A percentile compares a stretch with the other conserved stretches of the same genome.
These are phyloP conservation scores for Hemileccinum rubropunctum DNA, from an alignment of 768 basidiomycete species.

Conservation along the genomic window DNA sequence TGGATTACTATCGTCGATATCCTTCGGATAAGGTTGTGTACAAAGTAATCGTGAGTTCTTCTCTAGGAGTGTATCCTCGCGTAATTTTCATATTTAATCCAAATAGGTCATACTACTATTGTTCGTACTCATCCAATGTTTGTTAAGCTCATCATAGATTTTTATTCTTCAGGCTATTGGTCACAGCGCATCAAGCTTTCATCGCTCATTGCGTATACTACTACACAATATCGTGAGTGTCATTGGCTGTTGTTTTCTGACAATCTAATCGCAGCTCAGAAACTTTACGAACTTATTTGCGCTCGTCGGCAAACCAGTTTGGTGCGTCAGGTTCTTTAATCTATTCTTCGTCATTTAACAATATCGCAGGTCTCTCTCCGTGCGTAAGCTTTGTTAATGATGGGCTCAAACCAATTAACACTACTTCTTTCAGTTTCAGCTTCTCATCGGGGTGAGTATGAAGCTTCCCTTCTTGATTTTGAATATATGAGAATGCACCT, in stretches of 20 bases:
- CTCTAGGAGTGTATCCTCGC: neutral
- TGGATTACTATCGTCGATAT: conserved; percentile 54
- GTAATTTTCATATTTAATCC: neutral
- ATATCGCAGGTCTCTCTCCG: conserved; percentile 46
- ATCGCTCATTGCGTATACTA: conserved; percentile 52
- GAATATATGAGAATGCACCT: conserved; percentile 2
- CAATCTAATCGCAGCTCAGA: conserved; percentile 25
- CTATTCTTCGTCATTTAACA: conserved; percentile 7
- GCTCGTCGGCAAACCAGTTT: conserved; percentile 40
- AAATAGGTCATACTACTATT: conserved; percentile 33
- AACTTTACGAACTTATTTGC: conserved; percentile 39
- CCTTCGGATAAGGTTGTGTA: conserved; percentile 50
- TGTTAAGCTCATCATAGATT: neutral
- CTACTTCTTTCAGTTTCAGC: conserved; percentile 38
- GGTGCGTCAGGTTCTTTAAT: conserved; percentile 33
- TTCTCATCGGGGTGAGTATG: conserved; percentile 35
- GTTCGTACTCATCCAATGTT: conserved; percentile 19
- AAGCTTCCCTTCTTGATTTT: neutral
- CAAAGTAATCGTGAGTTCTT: conserved; percentile 47
- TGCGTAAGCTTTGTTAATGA: conserved; percentile 27
- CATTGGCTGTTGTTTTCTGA: neutral
- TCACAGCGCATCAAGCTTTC: conserved; percentile 47
- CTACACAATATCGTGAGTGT: conserved; percentile 51
- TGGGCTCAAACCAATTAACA: conserved; percentile 7
- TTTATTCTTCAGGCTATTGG: conserved; percentile 38